Conservation (phyloP, 1,284 basidiomycete genomes). For the Cryptococcus deneoformans region DNA sequence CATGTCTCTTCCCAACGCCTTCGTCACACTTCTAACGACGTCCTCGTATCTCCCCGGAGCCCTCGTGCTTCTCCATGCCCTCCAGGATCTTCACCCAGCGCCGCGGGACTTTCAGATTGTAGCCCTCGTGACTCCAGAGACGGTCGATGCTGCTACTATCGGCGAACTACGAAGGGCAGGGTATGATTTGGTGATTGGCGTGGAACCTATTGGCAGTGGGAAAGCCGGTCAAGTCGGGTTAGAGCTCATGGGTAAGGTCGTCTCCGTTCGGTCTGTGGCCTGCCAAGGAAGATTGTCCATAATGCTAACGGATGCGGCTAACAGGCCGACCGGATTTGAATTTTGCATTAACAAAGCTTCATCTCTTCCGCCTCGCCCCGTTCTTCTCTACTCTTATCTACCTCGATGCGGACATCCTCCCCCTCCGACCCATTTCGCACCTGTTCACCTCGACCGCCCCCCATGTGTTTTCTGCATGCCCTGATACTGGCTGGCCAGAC, state of each 20-base stretch:
- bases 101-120: slow-evolving; percentile 75
- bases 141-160: slow-evolving; percentile 80
- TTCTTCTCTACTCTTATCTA: slow-evolving; percentile 83
- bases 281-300: background rate
- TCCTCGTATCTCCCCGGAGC: slow-evolving; percentile 90
- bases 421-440: slow-evolving; percentile 79
- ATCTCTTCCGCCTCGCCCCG: slow-evolving; percentile 84
- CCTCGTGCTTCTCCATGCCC: slow-evolving; percentile 76
- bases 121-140: slow-evolving; percentile 90
- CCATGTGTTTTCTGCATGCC: slow-evolving; percentile 68
- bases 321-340: slow-evolving; percentile 88
- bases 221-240: slow-evolving; percentile 61
- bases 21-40: slow-evolving; percentile 85
- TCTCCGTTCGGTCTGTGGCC: background rate
- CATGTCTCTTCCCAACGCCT: slow-evolving; percentile 55
- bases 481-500: slow-evolving; percentile 98
- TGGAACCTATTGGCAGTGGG: slow-evolving; percentile 69
- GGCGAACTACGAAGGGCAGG: slow-evolving; percentile 69
- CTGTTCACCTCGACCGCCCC: slow-evolving; percentile 63
- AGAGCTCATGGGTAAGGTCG: slow-evolving; percentile 75
- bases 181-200: slow-evolving; percentile 84
- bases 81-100: slow-evolving; percentile 70
- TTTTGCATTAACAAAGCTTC: slow-evolving; percentile 90
- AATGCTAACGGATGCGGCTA: background rate
- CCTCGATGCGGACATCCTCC: slow-evolving; percentile 93